Percentiles rank a stretch among this genome's conserved stretches.
phyloP scores from a whole-genome alignment of 441 rosid genomes.

The Dalechampia spathulata region DNA sequence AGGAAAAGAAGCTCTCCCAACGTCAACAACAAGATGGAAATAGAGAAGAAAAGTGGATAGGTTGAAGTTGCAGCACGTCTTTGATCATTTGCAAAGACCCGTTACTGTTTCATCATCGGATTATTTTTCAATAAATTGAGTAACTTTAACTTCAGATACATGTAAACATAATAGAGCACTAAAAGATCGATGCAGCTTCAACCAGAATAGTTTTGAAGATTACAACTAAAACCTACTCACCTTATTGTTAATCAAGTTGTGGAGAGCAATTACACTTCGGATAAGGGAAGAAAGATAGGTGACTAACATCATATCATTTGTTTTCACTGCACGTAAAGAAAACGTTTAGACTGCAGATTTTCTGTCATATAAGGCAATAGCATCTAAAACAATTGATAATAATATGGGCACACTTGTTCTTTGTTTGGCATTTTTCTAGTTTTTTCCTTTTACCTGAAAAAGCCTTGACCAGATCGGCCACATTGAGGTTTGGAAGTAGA shows the following conservation, averaged over 20 bases:
- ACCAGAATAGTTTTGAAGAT: neutral
- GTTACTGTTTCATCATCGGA: too few relatives aligned
- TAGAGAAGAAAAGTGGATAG: too few relatives aligned
- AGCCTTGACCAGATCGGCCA: conserved; percentile 57
- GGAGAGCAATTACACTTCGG: conserved; percentile 66
- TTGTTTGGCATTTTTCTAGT: neutral
- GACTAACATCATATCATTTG: conserved; percentile 80
- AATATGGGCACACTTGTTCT: neutral
- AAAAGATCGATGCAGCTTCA: neutral
- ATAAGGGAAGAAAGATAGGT: conserved; percentile 67
- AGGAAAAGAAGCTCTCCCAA: too few relatives aligned
- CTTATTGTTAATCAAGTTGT: conserved; percentile 74
- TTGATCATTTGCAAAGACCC: too few relatives aligned
- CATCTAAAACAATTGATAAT: too few relatives aligned
- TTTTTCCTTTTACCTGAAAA: conserved; percentile 52
- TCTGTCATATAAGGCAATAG: too few relatives aligned
- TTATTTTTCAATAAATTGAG: too few relatives aligned
- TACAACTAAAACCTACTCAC: conserved; percentile 18
- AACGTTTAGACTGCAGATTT: too few relatives aligned
- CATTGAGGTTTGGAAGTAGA: conserved; percentile 67
- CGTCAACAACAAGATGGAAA: too few relatives aligned
- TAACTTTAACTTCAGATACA: too few relatives aligned
- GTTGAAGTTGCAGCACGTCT: too few relatives aligned
- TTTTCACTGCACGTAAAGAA: conserved; percentile 43
- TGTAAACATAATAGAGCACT: neutral